Evolutionary conservation across 352 stramenopile genomes (phyloP).

Genomic region (Albugo laibachii): DNA sequence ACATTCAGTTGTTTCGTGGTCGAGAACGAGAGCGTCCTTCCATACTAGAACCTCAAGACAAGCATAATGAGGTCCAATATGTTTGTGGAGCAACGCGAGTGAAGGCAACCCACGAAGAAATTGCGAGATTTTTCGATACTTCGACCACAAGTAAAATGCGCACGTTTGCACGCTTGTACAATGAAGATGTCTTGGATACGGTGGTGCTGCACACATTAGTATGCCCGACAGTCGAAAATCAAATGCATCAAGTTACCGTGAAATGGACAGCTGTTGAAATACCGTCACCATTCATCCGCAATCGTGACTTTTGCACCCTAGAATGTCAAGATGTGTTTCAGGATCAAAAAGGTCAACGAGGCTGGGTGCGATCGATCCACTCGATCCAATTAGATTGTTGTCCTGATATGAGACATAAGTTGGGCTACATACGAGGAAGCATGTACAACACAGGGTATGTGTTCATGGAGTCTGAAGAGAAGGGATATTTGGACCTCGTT

Average conservation of each 20-base stretch:
- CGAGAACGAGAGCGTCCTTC: slow-evolving; percentile 21
- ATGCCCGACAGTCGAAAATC: slow-evolving; percentile 12
- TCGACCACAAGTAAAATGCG: slow-evolving; percentile 27
- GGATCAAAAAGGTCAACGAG: slow-evolving; percentile 26
- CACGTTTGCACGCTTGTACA: slow-evolving; percentile 15
- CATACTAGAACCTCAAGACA: slow-evolving; percentile 20
- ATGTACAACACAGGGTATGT: slow-evolving; percentile 57
- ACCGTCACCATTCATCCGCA: slow-evolving; percentile 35
- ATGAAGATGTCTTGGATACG: slow-evolving; percentile 27
- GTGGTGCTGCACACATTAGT: slow-evolving; percentile 41
- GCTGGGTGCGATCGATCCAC: slow-evolving; percentile 50
- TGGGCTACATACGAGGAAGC: slow-evolving; percentile 32
- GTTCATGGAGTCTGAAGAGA: slow-evolving; percentile 41
- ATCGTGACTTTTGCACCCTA: slow-evolving; percentile 48
- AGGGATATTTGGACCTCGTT: slow-evolving; percentile 41
- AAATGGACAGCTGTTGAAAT: slow-evolving; percentile 36
- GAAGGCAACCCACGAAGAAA: slow-evolving; percentile 39
- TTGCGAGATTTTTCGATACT: slow-evolving; percentile 49
- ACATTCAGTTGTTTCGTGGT: slow-evolving; percentile 53
- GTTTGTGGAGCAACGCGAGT: slow-evolving; percentile 32
- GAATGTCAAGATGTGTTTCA: slow-evolving; percentile 58
- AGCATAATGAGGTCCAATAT: slow-evolving; percentile 11
- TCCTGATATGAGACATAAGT: slow-evolving; percentile 23
- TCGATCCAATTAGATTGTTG: slow-evolving; percentile 47
- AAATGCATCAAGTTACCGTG: slow-evolving; percentile 44